phyloP scores from a whole-genome alignment of 1,284 basidiomycete species.

The Rhodotorula sp. region DNA sequence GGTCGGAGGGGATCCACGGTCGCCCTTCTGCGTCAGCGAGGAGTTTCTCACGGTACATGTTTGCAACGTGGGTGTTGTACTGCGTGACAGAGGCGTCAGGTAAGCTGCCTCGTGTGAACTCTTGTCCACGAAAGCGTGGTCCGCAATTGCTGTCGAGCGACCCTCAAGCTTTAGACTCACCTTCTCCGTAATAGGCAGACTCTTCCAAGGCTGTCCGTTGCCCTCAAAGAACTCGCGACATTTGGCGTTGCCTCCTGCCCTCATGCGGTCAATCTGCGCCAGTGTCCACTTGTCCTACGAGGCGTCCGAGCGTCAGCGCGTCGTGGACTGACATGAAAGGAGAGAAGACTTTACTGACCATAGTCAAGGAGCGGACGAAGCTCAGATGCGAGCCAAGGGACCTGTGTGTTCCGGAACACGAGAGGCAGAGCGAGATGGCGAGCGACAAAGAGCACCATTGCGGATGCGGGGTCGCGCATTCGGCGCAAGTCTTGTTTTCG shows the following conservation, averaged over 20 bases:
- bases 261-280: conserved; percentile 85
- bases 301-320: not conserved
- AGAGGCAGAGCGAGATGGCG: conserved; percentile 81
- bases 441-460: conserved; percentile 19
- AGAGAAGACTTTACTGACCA: conserved; percentile 54
- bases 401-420: conserved; percentile 86
- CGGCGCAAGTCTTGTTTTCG: conserved; percentile 37
- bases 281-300: conserved; percentile 64
- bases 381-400: conserved; percentile 83
- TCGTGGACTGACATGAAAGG: not conserved
- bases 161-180: not conserved
- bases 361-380: conserved; percentile 56
- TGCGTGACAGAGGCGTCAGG: not conserved
- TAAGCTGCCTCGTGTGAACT: not conserved
- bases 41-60: conserved; percentile 55
- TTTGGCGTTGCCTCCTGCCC: conserved; percentile 72
- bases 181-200: conserved; percentile 68
- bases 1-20: conserved; percentile 67
- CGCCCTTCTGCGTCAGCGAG: conserved; percentile 66
- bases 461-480: conserved; percentile 31
- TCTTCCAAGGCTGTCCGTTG: conserved; percentile 64
- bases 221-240: conserved; percentile 38
- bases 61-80: conserved; percentile 86
- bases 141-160: no score
- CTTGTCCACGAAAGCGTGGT: no score